Conservation (phyloP, 2,329 filamentous ascomycete genomes). For the Claviceps sp. region DNA sequence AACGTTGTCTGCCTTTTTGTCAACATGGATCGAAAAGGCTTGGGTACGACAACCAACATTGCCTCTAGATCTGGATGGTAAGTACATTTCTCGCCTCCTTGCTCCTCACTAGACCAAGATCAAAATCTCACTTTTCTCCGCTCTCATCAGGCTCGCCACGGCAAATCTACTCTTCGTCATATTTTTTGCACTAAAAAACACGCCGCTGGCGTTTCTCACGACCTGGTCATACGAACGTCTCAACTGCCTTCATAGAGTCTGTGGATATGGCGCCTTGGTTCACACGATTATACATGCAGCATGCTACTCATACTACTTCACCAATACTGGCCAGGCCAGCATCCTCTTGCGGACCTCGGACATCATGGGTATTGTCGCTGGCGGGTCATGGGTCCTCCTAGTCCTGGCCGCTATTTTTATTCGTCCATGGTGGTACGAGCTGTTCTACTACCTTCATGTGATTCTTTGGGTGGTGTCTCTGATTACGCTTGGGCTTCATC, state of each 20-base stretch:
- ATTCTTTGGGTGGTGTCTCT: slow-evolving; percentile 34
- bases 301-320: slow-evolving; percentile 30
- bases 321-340: slow-evolving; percentile 11
- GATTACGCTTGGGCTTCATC: slow-evolving; percentile 36
- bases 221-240: slow-evolving; percentile 45
- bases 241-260: slow-evolving; percentile 41
- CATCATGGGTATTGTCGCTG: slow-evolving; percentile 36
- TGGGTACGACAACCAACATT: slow-evolving; percentile 20
- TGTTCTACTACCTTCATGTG: slow-evolving; percentile 42
- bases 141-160: slow-evolving; percentile 21
- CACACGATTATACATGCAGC: slow-evolving; percentile 32
- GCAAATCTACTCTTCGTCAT: slow-evolving; percentile 37
- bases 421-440: slow-evolving; percentile 37
- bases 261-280: slow-evolving; percentile 35
- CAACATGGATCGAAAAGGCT: slow-evolving; percentile 18
- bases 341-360: slow-evolving; percentile 24
- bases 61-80: slow-evolving; percentile 26
- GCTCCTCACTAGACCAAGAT: background rate
- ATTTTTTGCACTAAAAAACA: slow-evolving; percentile 45
- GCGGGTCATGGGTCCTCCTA: slow-evolving; percentile 30
- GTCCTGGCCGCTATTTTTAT: slow-evolving; percentile 28
- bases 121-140: background rate
- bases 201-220: slow-evolving; percentile 38
- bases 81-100: slow-evolving; percentile 5
- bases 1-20: slow-evolving; percentile 22